A percentile compares a stretch with the other conserved stretches of the same genome.
These are phyloP conservation scores for Trichoderma sp. DNA, from an alignment of 2,329 filamentous ascomycete genomes.

Conservation along the genomic window DNA sequence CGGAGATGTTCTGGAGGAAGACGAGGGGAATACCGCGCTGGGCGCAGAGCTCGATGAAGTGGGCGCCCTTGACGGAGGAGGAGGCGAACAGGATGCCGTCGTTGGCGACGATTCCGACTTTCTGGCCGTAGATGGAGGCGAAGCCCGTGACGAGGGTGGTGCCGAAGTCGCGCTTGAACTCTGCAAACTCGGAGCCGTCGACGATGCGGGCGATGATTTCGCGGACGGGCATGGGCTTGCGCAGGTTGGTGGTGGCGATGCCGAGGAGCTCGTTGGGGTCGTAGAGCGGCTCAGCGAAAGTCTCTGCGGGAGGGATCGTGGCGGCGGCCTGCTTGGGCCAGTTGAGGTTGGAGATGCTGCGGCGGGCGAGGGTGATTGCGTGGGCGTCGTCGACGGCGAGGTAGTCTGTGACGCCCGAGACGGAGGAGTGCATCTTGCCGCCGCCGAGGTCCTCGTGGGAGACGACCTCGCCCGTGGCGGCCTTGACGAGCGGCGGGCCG, in stretches of 20 bases:
- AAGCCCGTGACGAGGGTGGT: conserved; percentile 90
- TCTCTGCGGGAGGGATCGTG: conserved; percentile 43
- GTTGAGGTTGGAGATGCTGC: conserved; percentile 87
- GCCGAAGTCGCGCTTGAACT: conserved; percentile 94
- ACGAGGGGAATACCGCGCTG: conserved; percentile 88
- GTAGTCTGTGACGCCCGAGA: conserved; percentile 94
- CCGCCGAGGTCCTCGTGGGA: conserved; percentile 90
- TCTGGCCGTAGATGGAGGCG: conserved; percentile 84
- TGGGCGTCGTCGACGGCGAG: conserved; percentile 93
- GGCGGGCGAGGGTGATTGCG: conserved; percentile 80
- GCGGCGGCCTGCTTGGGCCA: conserved; percentile 64
- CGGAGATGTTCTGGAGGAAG: conserved; percentile 95
- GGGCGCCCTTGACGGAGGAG: conserved; percentile 87
- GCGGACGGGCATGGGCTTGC: conserved; percentile 81
- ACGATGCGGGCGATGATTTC: conserved; percentile 93
- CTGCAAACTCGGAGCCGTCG: conserved; percentile 84
- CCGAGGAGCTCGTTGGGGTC: conserved; percentile 79
- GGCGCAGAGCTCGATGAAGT: conserved; percentile 94
- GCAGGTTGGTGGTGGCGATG: conserved; percentile 87
- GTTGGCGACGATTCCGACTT: conserved; percentile 91
- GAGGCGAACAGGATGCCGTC: conserved; percentile 93
- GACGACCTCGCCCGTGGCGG: conserved; percentile 91
- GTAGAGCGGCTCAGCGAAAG: conserved; percentile 77
- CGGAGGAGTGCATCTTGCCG: conserved; percentile 83
- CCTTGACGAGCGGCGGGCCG: conserved; percentile 91